Evolutionary conservation across 176 grass and related monocot species (phyloP).

Genomic region (Avena eriantha): DNA sequence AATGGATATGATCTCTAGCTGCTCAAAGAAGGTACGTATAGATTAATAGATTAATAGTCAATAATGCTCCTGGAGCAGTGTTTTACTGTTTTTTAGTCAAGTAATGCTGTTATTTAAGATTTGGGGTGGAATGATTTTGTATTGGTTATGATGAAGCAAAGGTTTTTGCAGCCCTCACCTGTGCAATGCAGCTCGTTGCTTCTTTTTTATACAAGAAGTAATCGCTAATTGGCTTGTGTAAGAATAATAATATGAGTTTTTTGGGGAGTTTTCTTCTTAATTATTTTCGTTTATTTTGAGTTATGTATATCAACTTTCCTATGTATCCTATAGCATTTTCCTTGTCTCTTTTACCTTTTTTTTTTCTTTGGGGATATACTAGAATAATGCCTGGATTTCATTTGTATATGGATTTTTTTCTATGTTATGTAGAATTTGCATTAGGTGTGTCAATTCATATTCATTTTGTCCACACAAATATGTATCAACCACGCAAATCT

Average conservation of each 20-base stretch:
- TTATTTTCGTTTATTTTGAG: constrained; percentile 1
- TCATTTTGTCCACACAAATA: background rate
- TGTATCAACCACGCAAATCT: background rate
- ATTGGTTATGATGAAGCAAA: constrained; percentile 6
- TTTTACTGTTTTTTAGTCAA: constrained; percentile 30
- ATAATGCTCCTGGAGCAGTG: constrained; percentile 33
- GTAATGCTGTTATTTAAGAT: constrained; percentile 34
- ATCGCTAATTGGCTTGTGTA: constrained; percentile 42
- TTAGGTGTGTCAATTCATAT: background rate
- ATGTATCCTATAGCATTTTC: background rate
- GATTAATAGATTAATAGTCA: constrained; percentile 33
- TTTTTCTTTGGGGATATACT: background rate
- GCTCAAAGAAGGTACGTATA: constrained; percentile 50
- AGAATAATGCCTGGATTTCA: background rate
- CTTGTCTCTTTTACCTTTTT: background rate
- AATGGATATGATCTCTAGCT: constrained; percentile 23
- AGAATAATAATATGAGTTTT: constrained; percentile 36
- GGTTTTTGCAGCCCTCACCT: background rate
- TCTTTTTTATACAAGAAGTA: constrained; percentile 47
- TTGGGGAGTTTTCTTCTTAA: constrained; percentile 12
- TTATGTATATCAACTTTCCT: background rate
- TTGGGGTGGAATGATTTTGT: constrained; percentile 20
- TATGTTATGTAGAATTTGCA: background rate
- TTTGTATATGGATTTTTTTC: background rate
- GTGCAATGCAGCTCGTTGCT: constrained; percentile 44